Evolutionary conservation across 1,284 basidiomycete genomes (phyloP).

Genomic region (Puccinia novopanici): DNA sequence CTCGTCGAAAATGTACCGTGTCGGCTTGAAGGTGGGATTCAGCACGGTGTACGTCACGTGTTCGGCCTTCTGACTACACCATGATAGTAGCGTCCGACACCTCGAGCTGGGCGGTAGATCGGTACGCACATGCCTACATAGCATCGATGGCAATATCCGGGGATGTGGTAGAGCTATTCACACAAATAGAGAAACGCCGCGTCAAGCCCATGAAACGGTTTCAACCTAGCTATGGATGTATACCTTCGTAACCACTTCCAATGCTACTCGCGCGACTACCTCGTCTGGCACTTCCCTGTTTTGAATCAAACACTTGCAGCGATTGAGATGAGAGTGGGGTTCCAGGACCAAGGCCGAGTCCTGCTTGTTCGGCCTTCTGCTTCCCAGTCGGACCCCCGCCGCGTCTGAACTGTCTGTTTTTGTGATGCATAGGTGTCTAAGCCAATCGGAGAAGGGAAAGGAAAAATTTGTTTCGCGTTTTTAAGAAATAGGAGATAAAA

Average conservation of each 20-base stretch:
- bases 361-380: not conserved
- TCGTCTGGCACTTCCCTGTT: constrained; percentile 1
- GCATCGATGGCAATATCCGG: not conserved
- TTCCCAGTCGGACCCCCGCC: constrained; percentile 1
- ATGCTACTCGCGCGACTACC: constrained; percentile 45
- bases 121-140: constrained; percentile 28
- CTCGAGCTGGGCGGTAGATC: constrained; percentile 31
- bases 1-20: constrained; percentile 4
- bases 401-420: constrained; percentile 40
- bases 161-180: constrained; percentile 37
- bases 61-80: constrained; percentile 43
- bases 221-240: not conserved
- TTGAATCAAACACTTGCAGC: constrained; percentile 6
- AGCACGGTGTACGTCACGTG: constrained; percentile 18
- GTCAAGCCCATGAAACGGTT: not conserved
- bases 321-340: constrained; percentile 24
- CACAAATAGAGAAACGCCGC: not conserved
- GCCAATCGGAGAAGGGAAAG: not conserved
- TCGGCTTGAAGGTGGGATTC: constrained; percentile 29
- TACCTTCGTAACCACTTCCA: constrained; percentile 44
- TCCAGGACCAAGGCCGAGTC: not conserved
- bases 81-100: constrained; percentile 43
- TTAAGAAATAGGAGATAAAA: constrained; percentile 14
- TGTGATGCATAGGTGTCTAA: constrained; percentile 44
- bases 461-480: not conserved